Percentiles rank a stretch among this genome's conserved stretches.
These are phyloP conservation scores for Aspergillus proliferans DNA, from an alignment of 2,329 filamentous ascomycete species.

Conservation along the genomic window DNA sequence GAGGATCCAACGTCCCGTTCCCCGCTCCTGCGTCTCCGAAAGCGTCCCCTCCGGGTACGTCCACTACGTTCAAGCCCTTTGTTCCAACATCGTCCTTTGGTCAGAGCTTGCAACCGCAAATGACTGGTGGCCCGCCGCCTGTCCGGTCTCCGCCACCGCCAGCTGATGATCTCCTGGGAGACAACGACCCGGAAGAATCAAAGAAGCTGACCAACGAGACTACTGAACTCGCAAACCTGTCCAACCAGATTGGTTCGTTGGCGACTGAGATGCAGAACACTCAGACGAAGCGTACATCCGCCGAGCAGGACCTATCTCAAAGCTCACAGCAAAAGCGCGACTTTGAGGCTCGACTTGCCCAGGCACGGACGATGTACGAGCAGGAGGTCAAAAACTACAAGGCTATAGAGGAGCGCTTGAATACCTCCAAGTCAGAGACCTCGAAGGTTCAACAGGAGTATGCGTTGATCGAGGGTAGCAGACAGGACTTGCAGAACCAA, in stretches of 20 bases:
- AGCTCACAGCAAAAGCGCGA: constrained; percentile 83
- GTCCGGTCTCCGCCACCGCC: constrained; percentile 36
- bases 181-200: constrained; percentile 80
- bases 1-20: constrained; percentile 59
- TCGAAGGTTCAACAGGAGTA: constrained; percentile 78
- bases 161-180: constrained; percentile 81
- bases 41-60: constrained; percentile 31
- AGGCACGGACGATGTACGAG: constrained; percentile 83
- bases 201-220: constrained; percentile 85
- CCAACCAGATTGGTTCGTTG: constrained; percentile 86
- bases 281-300: constrained; percentile 69
- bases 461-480: constrained; percentile 71
- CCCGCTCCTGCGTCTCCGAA: constrained; percentile 48
- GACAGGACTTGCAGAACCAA: constrained; percentile 75
- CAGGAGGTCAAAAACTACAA: constrained; percentile 86
- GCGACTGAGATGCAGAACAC: constrained; percentile 93
- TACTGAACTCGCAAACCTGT: constrained; percentile 87
- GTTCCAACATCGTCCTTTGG: constrained; percentile 89
- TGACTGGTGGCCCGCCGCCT: constrained; percentile 45
- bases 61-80: constrained; percentile 76
- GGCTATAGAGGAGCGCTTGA: constrained; percentile 75
- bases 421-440: constrained; percentile 68
- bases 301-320: constrained; percentile 76
- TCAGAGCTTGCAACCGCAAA: constrained; percentile 68
- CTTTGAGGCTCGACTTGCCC: constrained; percentile 80